Evolutionary conservation across 768 basidiomycete species (phyloP), one percentile per base, ranked within the genome.

Genomic region (Chiua virens): DNA sequence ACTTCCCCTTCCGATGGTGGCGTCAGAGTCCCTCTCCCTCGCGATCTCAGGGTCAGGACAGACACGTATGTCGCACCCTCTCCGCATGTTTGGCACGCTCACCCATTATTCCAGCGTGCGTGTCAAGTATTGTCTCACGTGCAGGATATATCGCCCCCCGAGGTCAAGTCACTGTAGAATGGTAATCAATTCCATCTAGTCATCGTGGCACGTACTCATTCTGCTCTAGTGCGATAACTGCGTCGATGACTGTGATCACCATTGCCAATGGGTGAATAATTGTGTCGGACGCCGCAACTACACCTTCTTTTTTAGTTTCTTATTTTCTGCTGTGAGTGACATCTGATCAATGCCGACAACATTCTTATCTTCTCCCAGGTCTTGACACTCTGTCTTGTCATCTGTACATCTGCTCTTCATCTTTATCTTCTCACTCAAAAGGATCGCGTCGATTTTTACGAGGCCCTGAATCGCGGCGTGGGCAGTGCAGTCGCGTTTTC

Each of bases 201-300:
- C 28, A 5, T 32, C 21, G 18, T 35, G 23, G 8, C 18, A 38
- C 18, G 5, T 27, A 22, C 51, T 66, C 41, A 52, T 30, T 23
- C 39, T 17, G 5, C 40, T 13, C 3, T 58, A 95, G 89, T 99
- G 96, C 65, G 92, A 97, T 60, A 98, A 98, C 65, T 99, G 96
- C 63, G 92, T 98, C 15, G 95, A 98, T 57, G 86, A 87, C 10
- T 98, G 95, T 57, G 94, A 96, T 67, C 90, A 95, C 64, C 92
- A 92, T 64, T 90, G 87, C 55, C 86, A 86, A 64, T 89, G 87
- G 88, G 83, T 99, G 18, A 97, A 98, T 67, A 97, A 93, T 65
- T 98, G 97, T 66, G 80, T 99, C 36, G 97, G 97, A 8, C 82
- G 92, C 36, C 85, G 94, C 40, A 98, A 98, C 67, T 98, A 99